These are phyloP conservation scores for Auricularia auricula-judae DNA, from an alignment of 768 basidiomycete genomes.

Conservation along the genomic window DNA sequence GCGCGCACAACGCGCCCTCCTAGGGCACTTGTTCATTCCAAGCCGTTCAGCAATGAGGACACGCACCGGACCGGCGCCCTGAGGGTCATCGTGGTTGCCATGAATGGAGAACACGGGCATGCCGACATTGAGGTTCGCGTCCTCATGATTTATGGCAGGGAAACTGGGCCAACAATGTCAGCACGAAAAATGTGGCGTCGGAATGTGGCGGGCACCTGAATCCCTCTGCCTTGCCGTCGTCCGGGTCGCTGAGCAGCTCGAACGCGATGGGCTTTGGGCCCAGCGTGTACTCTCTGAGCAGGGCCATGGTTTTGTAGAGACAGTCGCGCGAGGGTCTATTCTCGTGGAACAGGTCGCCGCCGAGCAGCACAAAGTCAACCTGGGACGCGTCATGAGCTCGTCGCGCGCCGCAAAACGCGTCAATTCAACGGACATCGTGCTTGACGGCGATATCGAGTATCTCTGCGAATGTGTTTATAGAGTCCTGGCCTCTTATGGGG, in stretches of 20 bases:
- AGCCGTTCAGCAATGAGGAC: not conserved
- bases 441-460: slow-evolving; percentile 86
- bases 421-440: slow-evolving; percentile 49
- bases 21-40: slow-evolving; percentile 17
- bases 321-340: slow-evolving; percentile 89
- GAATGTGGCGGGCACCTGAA: slow-evolving; percentile 55
- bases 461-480: slow-evolving; percentile 90
- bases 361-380: slow-evolving; percentile 94
- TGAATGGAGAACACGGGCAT: slow-evolving; percentile 99
- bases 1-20: slow-evolving; percentile 92
- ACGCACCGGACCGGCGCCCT: slow-evolving; percentile 83
- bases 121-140: slow-evolving; percentile 85
- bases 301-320: slow-evolving; percentile 77
- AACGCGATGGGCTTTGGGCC: slow-evolving; percentile 83
- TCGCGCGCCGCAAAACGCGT: not conserved
- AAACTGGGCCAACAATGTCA: slow-evolving; percentile 42
- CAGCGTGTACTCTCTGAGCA: slow-evolving; percentile 83
- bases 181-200: not conserved
- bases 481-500: slow-evolving; percentile 88
- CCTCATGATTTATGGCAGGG: slow-evolving; percentile 95
- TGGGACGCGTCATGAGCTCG: slow-evolving; percentile 18
- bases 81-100: slow-evolving; percentile 98
- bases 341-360: slow-evolving; percentile 95
- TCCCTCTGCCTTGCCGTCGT: slow-evolving; percentile 76
- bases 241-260: slow-evolving; percentile 85